These are phyloP conservation scores for Penicillium dipodomyicola DNA, from an alignment of 495 filamentous ascomycete genomes.

Conservation along the genomic window DNA sequence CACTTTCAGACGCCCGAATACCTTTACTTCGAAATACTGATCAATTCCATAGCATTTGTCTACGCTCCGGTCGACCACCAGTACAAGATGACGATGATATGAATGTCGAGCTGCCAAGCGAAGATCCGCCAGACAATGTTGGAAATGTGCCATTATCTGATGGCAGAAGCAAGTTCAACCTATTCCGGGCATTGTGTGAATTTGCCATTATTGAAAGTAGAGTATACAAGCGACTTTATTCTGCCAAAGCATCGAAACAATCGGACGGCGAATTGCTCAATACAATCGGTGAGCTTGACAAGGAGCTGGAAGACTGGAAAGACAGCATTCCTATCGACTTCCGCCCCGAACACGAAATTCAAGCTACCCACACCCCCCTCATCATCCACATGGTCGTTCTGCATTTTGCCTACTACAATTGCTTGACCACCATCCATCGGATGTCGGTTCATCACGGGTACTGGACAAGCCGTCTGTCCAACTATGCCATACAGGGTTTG, in stretches of 20 bases:
- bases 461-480: conserved; percentile 93
- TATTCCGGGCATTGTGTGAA: conserved; percentile 87
- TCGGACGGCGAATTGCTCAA: conserved; percentile 92
- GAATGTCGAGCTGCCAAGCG: conserved; percentile 93
- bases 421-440: conserved; percentile 93
- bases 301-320: conserved; percentile 93
- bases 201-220: conserved; percentile 89
- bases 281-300: conserved; percentile 93
- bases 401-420: conserved; percentile 97
- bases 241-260: conserved; percentile 86
- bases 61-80: conserved; percentile 87
- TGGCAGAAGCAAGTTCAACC: conserved; percentile 88
- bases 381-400: conserved; percentile 89
- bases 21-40: conserved; percentile 16
- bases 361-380: conserved; percentile 80
- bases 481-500: conserved; percentile 90
- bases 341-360: conserved; percentile 92
- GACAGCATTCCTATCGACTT: conserved; percentile 91
- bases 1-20: neutral
- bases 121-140: conserved; percentile 85
- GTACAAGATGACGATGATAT: conserved; percentile 97
- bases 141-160: conserved; percentile 89
- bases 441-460: conserved; percentile 99
- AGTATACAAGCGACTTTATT: conserved; percentile 92
- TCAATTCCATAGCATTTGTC: conserved; percentile 60